Evolutionary conservation across 345 rosid genomes (phyloP), one percentile per base, ranked within the genome.

Genomic region (Brassica carinata): DNA sequence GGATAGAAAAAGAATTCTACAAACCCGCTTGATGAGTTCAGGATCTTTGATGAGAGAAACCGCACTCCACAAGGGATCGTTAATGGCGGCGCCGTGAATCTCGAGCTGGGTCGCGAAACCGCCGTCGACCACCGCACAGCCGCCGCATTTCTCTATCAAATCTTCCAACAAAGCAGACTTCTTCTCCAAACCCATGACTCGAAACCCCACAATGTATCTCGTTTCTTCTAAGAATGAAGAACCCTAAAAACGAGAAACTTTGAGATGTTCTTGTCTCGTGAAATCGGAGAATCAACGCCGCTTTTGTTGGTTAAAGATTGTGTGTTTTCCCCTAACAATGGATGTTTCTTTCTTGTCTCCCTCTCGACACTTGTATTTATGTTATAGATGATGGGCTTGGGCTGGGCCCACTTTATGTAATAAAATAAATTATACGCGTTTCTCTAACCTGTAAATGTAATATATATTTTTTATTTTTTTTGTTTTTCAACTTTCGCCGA

Each of bases 51-150:
- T 91, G 81, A 92, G 84, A 81, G 90, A 91, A 26, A 94, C 86
- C 19, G 98, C 97, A 83, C 98, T 92, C 97, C 98, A 94, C 40
- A 94, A 85, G 73, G 97, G 91, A 84, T 94, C 97, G 74, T 90
- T 91, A 61, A 94, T 92, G 79, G 87, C 78, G 51, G 97, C 97
- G 23, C 98, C 97, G 33, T 91, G 97, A 15, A 13, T 84, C 85
- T 94, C 98, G 3, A 94, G 94, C 89, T 92, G 98, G 8, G 97
- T 92, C 7, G 98, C 97, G 69, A 94, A 91, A 27, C 98, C 98
- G 18, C 98, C 97, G 87, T 92, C 98, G 62, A 94, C 76, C 64
- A 94, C 97, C 19, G 92, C 97, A 74, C 97, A 94, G 7, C 98
- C 98, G 5, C 98, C 94, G 30, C 94, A 88, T 57, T 83, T 89